phyloP scores from a whole-genome alignment of 169 alveolate genomes.

The Ichthyophthirius multifiliis region DNA sequence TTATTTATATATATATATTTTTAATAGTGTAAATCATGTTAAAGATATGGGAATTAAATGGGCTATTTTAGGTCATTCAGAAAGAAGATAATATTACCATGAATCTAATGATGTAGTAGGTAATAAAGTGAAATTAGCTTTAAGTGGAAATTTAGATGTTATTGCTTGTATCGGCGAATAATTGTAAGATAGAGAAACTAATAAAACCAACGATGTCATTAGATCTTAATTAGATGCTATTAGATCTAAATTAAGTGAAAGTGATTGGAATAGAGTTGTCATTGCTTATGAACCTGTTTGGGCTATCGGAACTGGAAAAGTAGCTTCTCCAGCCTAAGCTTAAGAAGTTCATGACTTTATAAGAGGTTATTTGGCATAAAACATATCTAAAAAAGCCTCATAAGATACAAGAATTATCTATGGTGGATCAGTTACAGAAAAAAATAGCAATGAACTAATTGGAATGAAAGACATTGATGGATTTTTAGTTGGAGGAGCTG shows the following conservation, averaged over 20 bases:
- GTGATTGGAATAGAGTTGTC: constrained; percentile 92
- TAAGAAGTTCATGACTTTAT: constrained; percentile 93
- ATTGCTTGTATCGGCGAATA: constrained; percentile 97
- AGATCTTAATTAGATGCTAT: constrained; percentile 84
- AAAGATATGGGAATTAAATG: constrained; percentile 92
- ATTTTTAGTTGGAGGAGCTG: constrained; percentile 99
- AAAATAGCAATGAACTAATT: constrained; percentile 93
- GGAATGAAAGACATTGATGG: constrained; percentile 96
- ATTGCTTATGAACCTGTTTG: constrained; percentile 99
- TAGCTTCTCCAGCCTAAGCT: constrained; percentile 96
- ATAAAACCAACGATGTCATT: constrained; percentile 91
- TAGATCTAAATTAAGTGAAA: constrained; percentile 18
- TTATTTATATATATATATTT: background rate
- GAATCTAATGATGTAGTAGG: constrained; percentile 95
- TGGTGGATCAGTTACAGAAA: constrained; percentile 98
- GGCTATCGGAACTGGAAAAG: constrained; percentile 99
- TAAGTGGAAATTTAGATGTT: constrained; percentile 82
- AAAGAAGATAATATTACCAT: constrained; percentile 93
- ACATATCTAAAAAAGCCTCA: constrained; percentile 86
- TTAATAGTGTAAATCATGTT: constrained; percentile 87
- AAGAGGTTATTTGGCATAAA: constrained; percentile 76
- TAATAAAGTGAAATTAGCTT: constrained; percentile 89
- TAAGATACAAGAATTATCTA: constrained; percentile 92
- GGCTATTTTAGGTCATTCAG: constrained; percentile 98
- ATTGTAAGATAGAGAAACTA: constrained; percentile 93